These are phyloP conservation scores for Hymenoscyphus fraxineus DNA, from an alignment of 2,329 filamentous ascomycete species.

Conservation along the genomic window DNA sequence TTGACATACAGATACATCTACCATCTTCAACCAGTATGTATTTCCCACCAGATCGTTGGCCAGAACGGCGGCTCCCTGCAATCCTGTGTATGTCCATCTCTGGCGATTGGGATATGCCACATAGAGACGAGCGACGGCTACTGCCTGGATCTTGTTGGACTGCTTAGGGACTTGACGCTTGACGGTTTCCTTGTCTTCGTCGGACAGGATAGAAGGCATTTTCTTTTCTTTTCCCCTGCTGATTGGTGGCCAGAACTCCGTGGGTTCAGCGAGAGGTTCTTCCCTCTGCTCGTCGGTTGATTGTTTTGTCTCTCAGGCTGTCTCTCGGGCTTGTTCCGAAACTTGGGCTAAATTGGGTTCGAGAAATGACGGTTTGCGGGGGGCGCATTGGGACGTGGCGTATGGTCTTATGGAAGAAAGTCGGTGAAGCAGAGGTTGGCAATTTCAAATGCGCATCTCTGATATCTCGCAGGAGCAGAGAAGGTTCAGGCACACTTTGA, in stretches of 20 bases:
- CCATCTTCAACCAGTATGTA: constrained; percentile 96
- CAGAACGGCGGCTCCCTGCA: constrained; percentile 88
- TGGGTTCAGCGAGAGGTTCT: constrained; percentile 8
- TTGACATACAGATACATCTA: constrained; percentile 81
- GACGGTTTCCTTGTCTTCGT: constrained; percentile 94
- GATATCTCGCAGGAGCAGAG: neutral
- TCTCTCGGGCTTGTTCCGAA: constrained; percentile 15
- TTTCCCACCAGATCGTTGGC: constrained; percentile 92
- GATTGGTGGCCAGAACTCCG: constrained; percentile 8
- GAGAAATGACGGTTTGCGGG: constrained; percentile 22
- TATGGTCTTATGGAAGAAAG: neutral
- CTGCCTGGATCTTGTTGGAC: constrained; percentile 95
- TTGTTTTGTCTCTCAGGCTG: constrained; percentile 17
- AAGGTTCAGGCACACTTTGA: neutral
- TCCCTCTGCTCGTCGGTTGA: constrained; percentile 12
- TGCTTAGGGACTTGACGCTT: constrained; percentile 91
- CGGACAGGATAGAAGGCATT: constrained; percentile 60
- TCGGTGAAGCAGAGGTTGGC: neutral
- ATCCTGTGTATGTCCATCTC: constrained; percentile 89
- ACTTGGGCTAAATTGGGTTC: constrained; percentile 26
- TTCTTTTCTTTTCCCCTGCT: neutral
- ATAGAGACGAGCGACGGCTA: constrained; percentile 89
- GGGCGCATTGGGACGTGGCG: constrained; percentile 25
- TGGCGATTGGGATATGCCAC: constrained; percentile 81
- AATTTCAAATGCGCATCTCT: neutral